A percentile compares a stretch with the other conserved stretches of the same genome.
Evolutionary conservation across 1,284 basidiomycete genomes (phyloP).

Genomic region (Boletus chippewaensis): DNA sequence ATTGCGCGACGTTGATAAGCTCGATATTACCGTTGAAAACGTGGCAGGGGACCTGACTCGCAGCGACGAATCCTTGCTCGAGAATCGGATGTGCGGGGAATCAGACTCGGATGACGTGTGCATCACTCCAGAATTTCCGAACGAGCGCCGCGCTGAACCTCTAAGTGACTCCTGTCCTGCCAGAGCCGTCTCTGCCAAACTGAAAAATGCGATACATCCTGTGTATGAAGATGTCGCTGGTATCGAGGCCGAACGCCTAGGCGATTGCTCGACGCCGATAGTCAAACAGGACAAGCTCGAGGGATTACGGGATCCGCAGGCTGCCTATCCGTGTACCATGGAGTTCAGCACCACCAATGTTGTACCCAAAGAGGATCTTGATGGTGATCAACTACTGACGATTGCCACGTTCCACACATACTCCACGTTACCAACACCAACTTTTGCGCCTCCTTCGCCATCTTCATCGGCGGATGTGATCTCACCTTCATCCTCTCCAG

Average conservation of each 20-base stretch:
- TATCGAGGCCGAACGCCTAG: background rate
- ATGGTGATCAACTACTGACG: slow-evolving; percentile 14
- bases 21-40: background rate
- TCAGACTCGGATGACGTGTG: slow-evolving; percentile 1
- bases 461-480: slow-evolving; percentile 25
- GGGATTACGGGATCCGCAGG: slow-evolving; percentile 16
- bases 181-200: background rate
- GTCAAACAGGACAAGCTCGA: slow-evolving; percentile 1
- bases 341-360: background rate
- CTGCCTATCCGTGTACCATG: slow-evolving; percentile 9
- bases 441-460: slow-evolving; percentile 29
- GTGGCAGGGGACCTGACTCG: background rate
- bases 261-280: background rate
- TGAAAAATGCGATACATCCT: background rate
- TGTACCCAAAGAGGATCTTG: slow-evolving; percentile 15
- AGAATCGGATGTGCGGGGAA: slow-evolving; percentile 3
- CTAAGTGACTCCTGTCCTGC: too few species aligned
- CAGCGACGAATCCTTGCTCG: background rate
- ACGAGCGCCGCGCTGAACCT: background rate
- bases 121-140: background rate
- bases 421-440: slow-evolving; percentile 27
- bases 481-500: slow-evolving; percentile 19
- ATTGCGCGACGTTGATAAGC: slow-evolving; percentile 4
- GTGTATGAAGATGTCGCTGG: background rate
- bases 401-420: slow-evolving; percentile 22